Evolutionary conservation across 345 rosid genomes (phyloP).

Genomic region (Acer saccharum): DNA sequence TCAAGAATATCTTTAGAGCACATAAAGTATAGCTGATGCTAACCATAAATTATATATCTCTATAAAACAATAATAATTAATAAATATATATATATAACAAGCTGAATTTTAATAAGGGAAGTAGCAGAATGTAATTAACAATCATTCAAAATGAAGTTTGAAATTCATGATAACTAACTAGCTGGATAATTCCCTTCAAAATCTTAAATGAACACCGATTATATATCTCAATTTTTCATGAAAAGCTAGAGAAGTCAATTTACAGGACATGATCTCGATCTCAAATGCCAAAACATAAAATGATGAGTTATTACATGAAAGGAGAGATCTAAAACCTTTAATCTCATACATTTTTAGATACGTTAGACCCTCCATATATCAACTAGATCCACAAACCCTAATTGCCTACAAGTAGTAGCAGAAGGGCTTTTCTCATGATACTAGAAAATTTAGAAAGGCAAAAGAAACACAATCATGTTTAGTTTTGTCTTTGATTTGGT

Average conservation of each 20-base stretch:
- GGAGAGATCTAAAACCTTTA: not conserved
- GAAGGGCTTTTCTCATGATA: not conserved
- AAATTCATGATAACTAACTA: not conserved
- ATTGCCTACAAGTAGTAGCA: not conserved
- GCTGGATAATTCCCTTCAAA: not conserved
- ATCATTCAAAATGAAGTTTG: not conserved
- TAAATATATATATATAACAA: not conserved
- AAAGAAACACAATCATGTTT: not conserved
- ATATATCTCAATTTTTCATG: not conserved
- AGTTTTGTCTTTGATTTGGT: not conserved
- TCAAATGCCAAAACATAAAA: not conserved
- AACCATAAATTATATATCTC: not conserved
- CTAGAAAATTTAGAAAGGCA: not conserved
- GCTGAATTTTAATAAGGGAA: not conserved
- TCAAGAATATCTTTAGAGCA: not conserved
- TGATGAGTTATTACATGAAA: slow-evolving; percentile 19
- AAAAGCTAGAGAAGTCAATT: not conserved
- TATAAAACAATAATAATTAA: too few relatives aligned
- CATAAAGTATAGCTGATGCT: not conserved
- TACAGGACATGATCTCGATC: not conserved
- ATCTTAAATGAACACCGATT: not conserved
- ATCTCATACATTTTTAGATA: not conserved
- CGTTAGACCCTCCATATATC: not conserved
- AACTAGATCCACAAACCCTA: slow-evolving; percentile 12
- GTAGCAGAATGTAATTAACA: not conserved